phyloP scores from a whole-genome alignment of 1,284 basidiomycete genomes.

The Cryptococcus jaspeensis region DNA sequence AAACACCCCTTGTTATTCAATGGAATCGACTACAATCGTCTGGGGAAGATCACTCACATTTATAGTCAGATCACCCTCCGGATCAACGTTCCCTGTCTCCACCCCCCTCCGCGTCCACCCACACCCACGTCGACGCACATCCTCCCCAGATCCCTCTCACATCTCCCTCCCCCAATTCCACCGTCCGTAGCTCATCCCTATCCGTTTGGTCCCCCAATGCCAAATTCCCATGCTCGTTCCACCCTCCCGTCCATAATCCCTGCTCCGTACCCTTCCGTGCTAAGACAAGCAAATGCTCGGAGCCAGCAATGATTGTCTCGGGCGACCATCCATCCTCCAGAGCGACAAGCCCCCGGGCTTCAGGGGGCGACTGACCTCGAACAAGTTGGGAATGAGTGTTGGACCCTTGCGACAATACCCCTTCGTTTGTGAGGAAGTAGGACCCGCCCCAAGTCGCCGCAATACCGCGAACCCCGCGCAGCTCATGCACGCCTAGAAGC shows the following conservation, averaged over 20 bases:
- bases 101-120: constrained; percentile 9
- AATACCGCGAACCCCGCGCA: constrained; percentile 47
- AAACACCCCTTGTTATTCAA: too few species aligned
- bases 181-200: constrained; percentile 53
- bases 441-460: constrained; percentile 82
- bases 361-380: background rate
- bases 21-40: too few species aligned
- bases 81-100: too few species aligned
- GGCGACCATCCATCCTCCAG: constrained; percentile 22
- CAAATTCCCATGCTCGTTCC: constrained; percentile 94
- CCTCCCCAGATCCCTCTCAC: constrained; percentile 35
- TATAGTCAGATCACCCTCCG: too few species aligned
- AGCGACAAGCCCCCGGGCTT: background rate
- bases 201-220: constrained; percentile 61
- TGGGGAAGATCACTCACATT: too few species aligned
- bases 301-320: constrained; percentile 63
- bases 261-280: constrained; percentile 7
- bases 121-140: constrained; percentile 36
- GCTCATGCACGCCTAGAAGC: constrained; percentile 53
- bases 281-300: constrained; percentile 70
- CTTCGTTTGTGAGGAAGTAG: constrained; percentile 54
- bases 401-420: constrained; percentile 61
- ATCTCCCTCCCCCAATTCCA: constrained; percentile 18
- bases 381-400: constrained; percentile 68
- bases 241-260: constrained; percentile 80